A percentile compares a stretch with the other conserved stretches of the same genome.
Evolutionary conservation across 768 basidiomycete genomes (phyloP).

Genomic region (Termitomyces sp.): DNA sequence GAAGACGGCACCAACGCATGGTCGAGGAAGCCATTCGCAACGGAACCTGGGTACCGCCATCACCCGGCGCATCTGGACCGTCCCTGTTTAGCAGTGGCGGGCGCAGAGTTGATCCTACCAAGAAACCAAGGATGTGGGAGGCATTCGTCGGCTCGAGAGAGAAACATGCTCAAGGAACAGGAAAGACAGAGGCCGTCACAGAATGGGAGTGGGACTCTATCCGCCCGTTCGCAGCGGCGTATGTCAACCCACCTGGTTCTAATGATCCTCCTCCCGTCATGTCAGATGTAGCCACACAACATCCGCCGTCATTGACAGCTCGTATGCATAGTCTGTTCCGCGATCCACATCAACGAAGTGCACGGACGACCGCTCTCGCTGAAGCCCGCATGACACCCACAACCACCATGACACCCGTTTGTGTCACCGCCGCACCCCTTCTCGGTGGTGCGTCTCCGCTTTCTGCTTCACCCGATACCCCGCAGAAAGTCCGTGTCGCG

Average conservation of each 20-base stretch:
- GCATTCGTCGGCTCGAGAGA: slow-evolving; percentile 27
- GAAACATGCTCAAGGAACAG: not conserved
- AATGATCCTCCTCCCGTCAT: not conserved
- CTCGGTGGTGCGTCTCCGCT: not conserved
- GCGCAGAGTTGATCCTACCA: slow-evolving; percentile 31
- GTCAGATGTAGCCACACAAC: not conserved
- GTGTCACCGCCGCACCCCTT: not conserved
- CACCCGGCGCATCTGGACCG: slow-evolving; percentile 13
- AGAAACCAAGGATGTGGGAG: slow-evolving; percentile 46
- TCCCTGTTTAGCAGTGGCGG: slow-evolving; percentile 11
- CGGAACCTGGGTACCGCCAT: slow-evolving; percentile 51
- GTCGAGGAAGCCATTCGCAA: slow-evolving; percentile 61
- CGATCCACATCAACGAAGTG: not conserved
- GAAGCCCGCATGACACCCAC: not conserved
- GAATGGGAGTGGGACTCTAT: slow-evolving; percentile 29
- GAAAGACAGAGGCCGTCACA: not conserved
- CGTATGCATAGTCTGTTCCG: slow-evolving; percentile 1
- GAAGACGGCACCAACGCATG: slow-evolving; percentile 51
- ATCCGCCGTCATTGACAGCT: not conserved
- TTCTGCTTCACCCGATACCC: not conserved
- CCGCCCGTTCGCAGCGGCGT: slow-evolving; percentile 26
- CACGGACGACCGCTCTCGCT: not conserved
- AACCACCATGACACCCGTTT: not conserved
- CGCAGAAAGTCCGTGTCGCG: slow-evolving; percentile 19
- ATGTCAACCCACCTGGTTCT: slow-evolving; percentile 12